Evolutionary conservation across 495 filamentous ascomycete species (phyloP).

Genomic region (Penicillium maclennaniae): DNA sequence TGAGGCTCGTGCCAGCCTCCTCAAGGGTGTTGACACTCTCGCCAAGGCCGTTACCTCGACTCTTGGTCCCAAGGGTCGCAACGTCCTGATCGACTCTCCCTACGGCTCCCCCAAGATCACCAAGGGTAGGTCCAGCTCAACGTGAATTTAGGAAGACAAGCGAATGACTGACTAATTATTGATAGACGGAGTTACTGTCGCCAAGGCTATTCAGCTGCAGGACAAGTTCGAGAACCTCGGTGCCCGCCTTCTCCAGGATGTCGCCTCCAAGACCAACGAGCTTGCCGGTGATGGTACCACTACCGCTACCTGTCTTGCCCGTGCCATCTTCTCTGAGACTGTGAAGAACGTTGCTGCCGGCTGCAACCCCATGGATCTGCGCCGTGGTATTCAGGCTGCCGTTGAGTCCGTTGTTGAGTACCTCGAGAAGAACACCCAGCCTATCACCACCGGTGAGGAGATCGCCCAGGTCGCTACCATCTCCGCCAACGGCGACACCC

Average conservation of each 20-base stretch:
- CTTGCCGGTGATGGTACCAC: slow-evolving; percentile 98
- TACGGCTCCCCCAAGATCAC: slow-evolving; percentile 99
- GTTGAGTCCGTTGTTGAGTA: slow-evolving; percentile 93
- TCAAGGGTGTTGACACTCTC: slow-evolving; percentile 93
- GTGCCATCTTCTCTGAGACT: slow-evolving; percentile 98
- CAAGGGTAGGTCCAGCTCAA: slow-evolving; percentile 64
- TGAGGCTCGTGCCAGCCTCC: slow-evolving; percentile 81
- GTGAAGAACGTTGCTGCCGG: slow-evolving; percentile 99
- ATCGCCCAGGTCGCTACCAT: slow-evolving; percentile 98
- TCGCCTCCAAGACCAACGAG: slow-evolving; percentile 99
- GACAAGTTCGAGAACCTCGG: slow-evolving; percentile 99
- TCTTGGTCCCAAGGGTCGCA: slow-evolving; percentile 94
- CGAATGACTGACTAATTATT: not conserved
- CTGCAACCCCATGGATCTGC: slow-evolving; percentile 99
- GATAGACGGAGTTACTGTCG: slow-evolving; percentile 90
- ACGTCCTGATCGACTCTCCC: slow-evolving; percentile 95
- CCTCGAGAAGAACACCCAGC: slow-evolving; percentile 87
- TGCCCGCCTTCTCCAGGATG: slow-evolving; percentile 92
- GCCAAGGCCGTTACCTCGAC: slow-evolving; percentile 96
- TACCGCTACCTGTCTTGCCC: slow-evolving; percentile 92
- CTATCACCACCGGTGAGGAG: slow-evolving; percentile 95
- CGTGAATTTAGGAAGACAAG: not conserved
- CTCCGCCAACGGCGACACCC: slow-evolving; percentile 91
- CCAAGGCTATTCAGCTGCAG: slow-evolving; percentile 85
- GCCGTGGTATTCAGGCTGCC: slow-evolving; percentile 92